These are phyloP conservation scores for Sanguinoderma infundibulare DNA, from an alignment of 1,284 basidiomycete species.

Conservation along the genomic window DNA sequence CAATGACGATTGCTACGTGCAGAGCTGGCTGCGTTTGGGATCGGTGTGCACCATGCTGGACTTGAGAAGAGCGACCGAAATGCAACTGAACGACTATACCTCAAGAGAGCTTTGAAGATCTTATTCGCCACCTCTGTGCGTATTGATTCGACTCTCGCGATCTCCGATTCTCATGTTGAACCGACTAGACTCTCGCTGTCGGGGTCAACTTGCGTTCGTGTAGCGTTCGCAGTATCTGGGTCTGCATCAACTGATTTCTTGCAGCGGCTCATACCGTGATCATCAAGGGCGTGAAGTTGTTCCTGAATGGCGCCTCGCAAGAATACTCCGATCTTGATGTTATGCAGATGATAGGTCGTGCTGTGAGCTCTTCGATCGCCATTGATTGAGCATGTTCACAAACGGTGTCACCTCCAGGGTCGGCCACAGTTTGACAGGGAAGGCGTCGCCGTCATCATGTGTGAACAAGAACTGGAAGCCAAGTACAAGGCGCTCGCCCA, in stretches of 20 bases:
- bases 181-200: slow-evolving; percentile 77
- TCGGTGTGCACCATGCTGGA: slow-evolving; percentile 90
- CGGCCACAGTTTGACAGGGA: slow-evolving; percentile 91
- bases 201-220: slow-evolving; percentile 85
- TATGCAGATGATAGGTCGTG: slow-evolving; percentile 86
- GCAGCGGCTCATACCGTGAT: slow-evolving; percentile 81
- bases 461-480: slow-evolving; percentile 71
- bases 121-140: slow-evolving; percentile 75
- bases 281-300: slow-evolving; percentile 81
- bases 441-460: slow-evolving; percentile 80
- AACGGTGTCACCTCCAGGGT: slow-evolving; percentile 53
- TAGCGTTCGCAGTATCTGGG: not conserved
- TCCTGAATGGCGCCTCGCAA: slow-evolving; percentile 61
- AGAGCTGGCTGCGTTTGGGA: slow-evolving; percentile 68
- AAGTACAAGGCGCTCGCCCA: slow-evolving; percentile 74
- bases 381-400: no score
- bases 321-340: slow-evolving; percentile 86
- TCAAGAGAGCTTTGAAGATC: slow-evolving; percentile 67
- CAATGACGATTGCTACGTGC: not conserved
- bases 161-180: slow-evolving; percentile 13
- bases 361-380: slow-evolving; percentile 50
- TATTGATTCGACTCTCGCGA: not conserved
- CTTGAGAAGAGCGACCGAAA: slow-evolving; percentile 75
- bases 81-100: slow-evolving; percentile 71
- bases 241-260: not conserved